Conservation (phyloP, 345 rosid species). For the Aegle marmelos region DNA sequence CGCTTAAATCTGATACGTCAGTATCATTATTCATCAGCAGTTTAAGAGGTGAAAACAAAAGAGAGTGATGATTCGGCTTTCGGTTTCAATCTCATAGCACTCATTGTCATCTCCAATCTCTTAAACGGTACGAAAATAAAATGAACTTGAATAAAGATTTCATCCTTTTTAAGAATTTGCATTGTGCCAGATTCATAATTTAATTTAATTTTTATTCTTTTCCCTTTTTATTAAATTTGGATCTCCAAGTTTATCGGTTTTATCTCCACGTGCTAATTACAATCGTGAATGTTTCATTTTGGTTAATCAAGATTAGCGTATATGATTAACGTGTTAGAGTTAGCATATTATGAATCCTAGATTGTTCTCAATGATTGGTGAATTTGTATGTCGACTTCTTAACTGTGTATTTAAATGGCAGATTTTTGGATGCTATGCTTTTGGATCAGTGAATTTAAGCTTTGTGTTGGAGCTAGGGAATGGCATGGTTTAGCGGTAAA, state of each 20-base stretch:
- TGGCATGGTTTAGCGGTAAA: conserved; percentile 99
- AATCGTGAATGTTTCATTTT: background rate
- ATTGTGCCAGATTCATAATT: background rate
- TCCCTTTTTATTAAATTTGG: background rate
- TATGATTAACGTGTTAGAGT: conserved; percentile 2
- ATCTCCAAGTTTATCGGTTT: background rate
- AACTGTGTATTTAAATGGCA: conserved; percentile 19
- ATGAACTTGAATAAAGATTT: background rate
- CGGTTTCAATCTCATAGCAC: background rate
- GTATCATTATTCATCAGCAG: background rate
- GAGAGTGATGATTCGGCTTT: background rate
- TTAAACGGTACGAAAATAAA: background rate
- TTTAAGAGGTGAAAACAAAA: background rate
- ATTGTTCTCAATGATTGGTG: conserved; percentile 3
- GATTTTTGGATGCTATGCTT: conserved; percentile 23
- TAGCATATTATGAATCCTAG: conserved; percentile 1
- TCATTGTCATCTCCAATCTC: background rate
- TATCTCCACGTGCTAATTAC: background rate
- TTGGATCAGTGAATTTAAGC: conserved; percentile 27
- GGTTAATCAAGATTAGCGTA: background rate
- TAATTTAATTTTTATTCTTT: background rate
- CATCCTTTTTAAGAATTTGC: background rate
- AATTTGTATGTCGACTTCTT: background rate
- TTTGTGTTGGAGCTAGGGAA: conserved; percentile 19
- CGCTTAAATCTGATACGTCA: background rate